Percentiles rank a stretch among this genome's conserved stretches.
phyloP scores from a whole-genome alignment of 441 rosid genomes.

The Erysimum cheiri region DNA sequence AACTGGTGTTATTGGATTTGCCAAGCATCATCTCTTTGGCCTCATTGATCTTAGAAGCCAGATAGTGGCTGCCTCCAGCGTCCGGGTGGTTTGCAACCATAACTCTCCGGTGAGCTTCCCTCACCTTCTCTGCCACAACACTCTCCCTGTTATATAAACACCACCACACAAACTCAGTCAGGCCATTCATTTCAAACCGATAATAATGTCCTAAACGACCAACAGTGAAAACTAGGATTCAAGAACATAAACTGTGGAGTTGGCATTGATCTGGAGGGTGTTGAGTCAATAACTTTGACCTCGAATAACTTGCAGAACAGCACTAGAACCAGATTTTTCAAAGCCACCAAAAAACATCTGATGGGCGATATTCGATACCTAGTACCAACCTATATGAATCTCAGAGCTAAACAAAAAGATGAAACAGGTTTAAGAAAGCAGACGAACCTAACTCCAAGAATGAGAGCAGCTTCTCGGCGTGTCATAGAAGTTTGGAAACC shows the following conservation, averaged over 20 bases:
- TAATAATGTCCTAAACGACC: neutral
- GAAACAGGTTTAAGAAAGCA: neutral
- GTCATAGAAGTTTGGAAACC: conserved; percentile 68
- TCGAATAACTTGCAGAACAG: neutral
- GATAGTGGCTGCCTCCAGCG: conserved; percentile 53
- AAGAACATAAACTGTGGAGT: neutral
- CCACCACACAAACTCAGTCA: conserved; percentile 21
- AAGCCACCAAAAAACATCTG: neutral
- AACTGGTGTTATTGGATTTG: conserved; percentile 40
- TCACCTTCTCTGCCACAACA: conserved; percentile 45
- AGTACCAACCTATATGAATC: neutral
- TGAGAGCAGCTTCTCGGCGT: conserved; percentile 68
- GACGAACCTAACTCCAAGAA: conserved; percentile 68
- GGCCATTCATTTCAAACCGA: neutral
- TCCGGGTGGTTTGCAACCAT: conserved; percentile 51
- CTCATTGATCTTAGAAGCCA: conserved; percentile 55
- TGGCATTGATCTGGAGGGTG: neutral
- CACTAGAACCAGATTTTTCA: neutral
- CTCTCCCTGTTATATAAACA: conserved; percentile 42
- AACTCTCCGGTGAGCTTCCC: conserved; percentile 50
- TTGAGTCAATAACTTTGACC: neutral
- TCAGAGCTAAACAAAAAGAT: neutral
- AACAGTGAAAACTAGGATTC: neutral
- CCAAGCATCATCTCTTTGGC: conserved; percentile 55
- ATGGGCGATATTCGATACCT: neutral